A percentile compares a stretch with the other conserved stretches of the same genome.
phyloP scores from a whole-genome alignment of 108 stramenopile species.

The Aureococcus anophagefferens region DNA sequence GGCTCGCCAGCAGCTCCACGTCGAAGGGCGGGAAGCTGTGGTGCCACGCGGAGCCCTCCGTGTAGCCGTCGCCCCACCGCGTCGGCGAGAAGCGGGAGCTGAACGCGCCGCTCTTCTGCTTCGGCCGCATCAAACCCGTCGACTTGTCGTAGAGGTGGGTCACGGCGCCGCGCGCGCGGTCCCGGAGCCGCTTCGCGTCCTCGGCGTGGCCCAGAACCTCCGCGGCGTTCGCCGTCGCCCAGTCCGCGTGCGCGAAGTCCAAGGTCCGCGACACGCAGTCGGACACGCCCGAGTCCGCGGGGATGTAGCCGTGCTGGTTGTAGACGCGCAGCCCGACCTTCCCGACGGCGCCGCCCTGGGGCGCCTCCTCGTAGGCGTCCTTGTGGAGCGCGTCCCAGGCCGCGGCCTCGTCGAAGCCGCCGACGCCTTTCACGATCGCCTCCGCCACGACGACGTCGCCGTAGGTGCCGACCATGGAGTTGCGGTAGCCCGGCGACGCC shows the following conservation, averaged over 20 bases:
- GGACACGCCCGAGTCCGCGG: neutral
- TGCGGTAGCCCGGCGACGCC: slow-evolving; percentile 25
- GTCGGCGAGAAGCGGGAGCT: neutral
- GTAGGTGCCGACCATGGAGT: slow-evolving; percentile 28
- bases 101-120: slow-evolving; percentile 2
- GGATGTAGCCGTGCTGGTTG: slow-evolving; percentile 17
- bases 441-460: slow-evolving; percentile 27
- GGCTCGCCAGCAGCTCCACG: neutral
- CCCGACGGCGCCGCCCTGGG: neutral
- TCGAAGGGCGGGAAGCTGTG: slow-evolving; percentile 20
- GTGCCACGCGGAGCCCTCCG: slow-evolving; percentile 29
- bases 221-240: slow-evolving; percentile 18
- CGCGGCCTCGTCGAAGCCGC: neutral
- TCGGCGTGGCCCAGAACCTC: neutral
- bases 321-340: slow-evolving; percentile 11
- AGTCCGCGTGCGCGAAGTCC: slow-evolving; percentile 24
- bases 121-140: slow-evolving; percentile 23
- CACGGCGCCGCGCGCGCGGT: slow-evolving; percentile 2
- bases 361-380: slow-evolving; percentile 12
- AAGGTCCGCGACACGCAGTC: slow-evolving; percentile 19
- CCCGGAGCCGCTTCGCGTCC: neutral
- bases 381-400: slow-evolving; percentile 11
- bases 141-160: neutral
- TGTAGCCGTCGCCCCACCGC: slow-evolving; percentile 21
- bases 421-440: slow-evolving; percentile 20